Evolutionary conservation across 768 basidiomycete species (phyloP), one percentile per base, ranked within the genome.

Genomic region (Amanita pseudoporphyria): DNA sequence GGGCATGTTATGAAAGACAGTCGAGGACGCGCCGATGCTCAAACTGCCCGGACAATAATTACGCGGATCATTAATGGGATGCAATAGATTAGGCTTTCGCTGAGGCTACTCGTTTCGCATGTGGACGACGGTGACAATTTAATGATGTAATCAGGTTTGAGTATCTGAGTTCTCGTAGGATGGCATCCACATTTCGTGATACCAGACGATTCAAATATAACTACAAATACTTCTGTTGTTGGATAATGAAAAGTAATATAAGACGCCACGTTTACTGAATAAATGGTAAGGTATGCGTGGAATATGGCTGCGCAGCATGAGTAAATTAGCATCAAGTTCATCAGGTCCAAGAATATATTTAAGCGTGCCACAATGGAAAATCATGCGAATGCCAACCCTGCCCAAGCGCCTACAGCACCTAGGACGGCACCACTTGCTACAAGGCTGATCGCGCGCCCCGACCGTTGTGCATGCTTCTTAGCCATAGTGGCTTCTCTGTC

Each of bases 1-100:
- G 93, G 93, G 0, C 72, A 78, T 57, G 87, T 95, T 24, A 93
- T 97, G 88, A 84, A 81, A 63, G 63, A 76, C 44, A 87, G 81
- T 54, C 70, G 78, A 51, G 95, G 95, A 13, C 74, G 79, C 39
- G 89, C 84, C 12, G 82, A 95, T 64, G 87, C 91, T 1, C 71
- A 72, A 50, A 68, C 39, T 22, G 21, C 49, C 3, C 14, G 49
- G 30, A 30, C 24, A 9, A 43, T 43, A 2, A 41, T 50, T 16
- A 21, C 18, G 33, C 28, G 40, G 2, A 42, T 50, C 18, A 33
- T 50, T 24, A 32, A 41, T 14, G 22, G 24, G 31, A 14, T 9
- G 6, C 16, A 30, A n/a, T 32, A 39, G n/a, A n/a, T n/a, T n/a
- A n/a, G 19, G 9, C 26, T 7, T 12, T 3, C 12, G 12, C 35